Conservation (phyloP, 805 yeast species). For the Huiozyma naganishii region DNA sequence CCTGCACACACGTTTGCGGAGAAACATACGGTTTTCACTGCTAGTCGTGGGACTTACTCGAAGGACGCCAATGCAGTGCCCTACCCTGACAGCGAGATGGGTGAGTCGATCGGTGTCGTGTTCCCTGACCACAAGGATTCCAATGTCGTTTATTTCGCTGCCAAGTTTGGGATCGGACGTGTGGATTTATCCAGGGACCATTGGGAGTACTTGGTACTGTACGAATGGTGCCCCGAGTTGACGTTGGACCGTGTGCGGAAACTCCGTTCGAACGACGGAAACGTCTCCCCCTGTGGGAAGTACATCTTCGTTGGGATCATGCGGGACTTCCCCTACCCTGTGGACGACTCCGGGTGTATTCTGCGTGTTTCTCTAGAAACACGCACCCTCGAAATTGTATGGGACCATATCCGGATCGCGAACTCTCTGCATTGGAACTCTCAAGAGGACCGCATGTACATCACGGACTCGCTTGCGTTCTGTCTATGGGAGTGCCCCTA, state of each 20-base stretch:
- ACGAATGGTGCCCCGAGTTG: conserved; percentile 24
- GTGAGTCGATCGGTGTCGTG: conserved; percentile 56
- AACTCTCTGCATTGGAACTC: conserved; percentile 57
- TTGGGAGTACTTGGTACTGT: conserved; percentile 32
- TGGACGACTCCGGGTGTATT: conserved; percentile 42
- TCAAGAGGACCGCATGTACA: conserved; percentile 31
- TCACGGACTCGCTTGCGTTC: conserved; percentile 42
- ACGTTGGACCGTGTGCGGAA: conserved; percentile 20
- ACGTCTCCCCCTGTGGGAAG: conserved; percentile 59
- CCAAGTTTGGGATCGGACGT: conserved; percentile 51
- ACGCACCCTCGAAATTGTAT: conserved; percentile 22
- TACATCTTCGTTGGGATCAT: conserved; percentile 74
- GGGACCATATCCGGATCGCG: conserved; percentile 42
- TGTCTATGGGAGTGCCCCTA: conserved; percentile 36
- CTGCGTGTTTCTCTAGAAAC: conserved; percentile 32
- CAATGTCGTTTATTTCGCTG: conserved; percentile 48
- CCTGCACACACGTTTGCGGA: conserved; percentile 7
- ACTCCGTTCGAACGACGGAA: conserved; percentile 73
- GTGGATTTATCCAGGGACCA: conserved; percentile 34
- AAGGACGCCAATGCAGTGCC: conserved; percentile 21
- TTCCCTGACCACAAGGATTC: conserved; percentile 37
- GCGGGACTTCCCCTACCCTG: conserved; percentile 37
- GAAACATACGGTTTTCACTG: conserved; percentile 5
- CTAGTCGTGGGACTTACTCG: conserved; percentile 1
- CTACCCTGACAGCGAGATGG: conserved; percentile 7